Conservation (phyloP, 257 asterid species). For the Solanum virginianum region DNA sequence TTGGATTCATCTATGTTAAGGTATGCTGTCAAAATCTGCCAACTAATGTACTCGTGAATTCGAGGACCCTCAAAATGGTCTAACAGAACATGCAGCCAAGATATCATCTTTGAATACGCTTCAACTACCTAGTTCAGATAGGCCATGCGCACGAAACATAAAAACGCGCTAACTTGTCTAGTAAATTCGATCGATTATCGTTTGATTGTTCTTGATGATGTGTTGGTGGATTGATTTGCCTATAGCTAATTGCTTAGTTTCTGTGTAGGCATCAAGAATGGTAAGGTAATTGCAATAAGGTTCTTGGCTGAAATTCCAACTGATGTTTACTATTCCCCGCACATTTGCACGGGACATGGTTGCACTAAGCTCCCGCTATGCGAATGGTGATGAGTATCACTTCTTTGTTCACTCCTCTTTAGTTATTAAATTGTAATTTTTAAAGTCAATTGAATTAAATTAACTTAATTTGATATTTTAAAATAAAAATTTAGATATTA, state of each 20-base stretch:
- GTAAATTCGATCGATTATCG: slow-evolving; percentile 6
- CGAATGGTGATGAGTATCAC: too few species aligned
- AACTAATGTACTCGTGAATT: not conserved
- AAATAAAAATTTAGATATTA: too few species aligned
- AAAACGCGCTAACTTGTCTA: slow-evolving; percentile 51
- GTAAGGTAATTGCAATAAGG: slow-evolving; percentile 1
- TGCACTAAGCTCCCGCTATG: too few species aligned
- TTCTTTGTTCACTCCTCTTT: too few species aligned
- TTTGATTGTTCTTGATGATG: slow-evolving; percentile 34
- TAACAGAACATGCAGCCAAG: not conserved
- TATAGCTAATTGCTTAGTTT: slow-evolving; percentile 35
- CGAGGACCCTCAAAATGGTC: slow-evolving; percentile 19
- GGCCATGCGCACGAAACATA: slow-evolving; percentile 38
- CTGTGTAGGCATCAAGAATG: slow-evolving; percentile 24
- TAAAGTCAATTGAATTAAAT: too few species aligned
- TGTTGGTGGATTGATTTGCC: slow-evolving; percentile 54
- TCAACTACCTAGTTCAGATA: not conserved
- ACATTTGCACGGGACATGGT: not conserved
- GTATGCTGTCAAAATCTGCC: not conserved
- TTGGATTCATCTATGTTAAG: not conserved
- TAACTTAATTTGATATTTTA: too few species aligned
- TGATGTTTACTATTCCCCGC: not conserved
- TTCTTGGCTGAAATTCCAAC: not conserved
- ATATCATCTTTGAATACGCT: not conserved
- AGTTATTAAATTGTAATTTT: too few species aligned